phyloP scores from a whole-genome alignment of 768 basidiomycete species.

The Russula earlei region DNA sequence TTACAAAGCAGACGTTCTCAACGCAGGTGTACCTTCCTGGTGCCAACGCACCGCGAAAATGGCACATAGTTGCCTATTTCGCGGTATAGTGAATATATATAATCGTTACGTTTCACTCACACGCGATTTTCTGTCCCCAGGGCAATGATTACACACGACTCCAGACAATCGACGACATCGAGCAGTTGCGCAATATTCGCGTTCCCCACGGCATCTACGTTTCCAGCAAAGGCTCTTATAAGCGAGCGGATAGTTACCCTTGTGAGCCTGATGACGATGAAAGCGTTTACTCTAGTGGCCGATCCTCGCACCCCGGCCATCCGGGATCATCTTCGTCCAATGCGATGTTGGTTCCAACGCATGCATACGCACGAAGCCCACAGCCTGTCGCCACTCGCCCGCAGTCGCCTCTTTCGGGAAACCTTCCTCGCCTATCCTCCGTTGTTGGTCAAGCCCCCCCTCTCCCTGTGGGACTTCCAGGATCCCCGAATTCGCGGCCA shows the following conservation, averaged over 20 bases:
- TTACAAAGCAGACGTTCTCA: conserved; percentile 81
- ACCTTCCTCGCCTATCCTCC: conserved; percentile 17
- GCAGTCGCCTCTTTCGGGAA: conserved; percentile 9
- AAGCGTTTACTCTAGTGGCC: conserved; percentile 19
- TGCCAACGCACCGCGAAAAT: conserved; percentile 51
- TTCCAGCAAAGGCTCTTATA: conserved; percentile 45
- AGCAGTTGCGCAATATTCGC: conserved; percentile 57
- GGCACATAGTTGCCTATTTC: conserved; percentile 82
- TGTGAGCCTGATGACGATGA: conserved; percentile 25
- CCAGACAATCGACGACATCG: conserved; percentile 66
- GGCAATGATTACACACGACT: conserved; percentile 59
- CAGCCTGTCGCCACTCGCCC: conserved; percentile 2
- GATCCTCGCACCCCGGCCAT: conserved; percentile 9
- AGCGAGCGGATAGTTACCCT: conserved; percentile 23
- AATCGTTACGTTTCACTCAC: background rate
- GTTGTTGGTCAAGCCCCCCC: conserved; percentile 16
- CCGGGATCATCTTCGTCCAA: conserved; percentile 13
- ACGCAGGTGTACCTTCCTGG: conserved; percentile 62
- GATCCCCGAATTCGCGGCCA: conserved; percentile 15
- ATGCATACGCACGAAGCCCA: conserved; percentile 1
- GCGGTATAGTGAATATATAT: conserved; percentile 37
- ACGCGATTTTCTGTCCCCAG: conserved; percentile 28
- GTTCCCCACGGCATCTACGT: conserved; percentile 66
- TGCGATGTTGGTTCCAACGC: conserved; percentile 3
- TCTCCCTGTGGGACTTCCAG: conserved; percentile 8